Evolutionary conservation across 352 stramenopile genomes (phyloP).

Genomic region (Pythium folliculosum): DNA sequence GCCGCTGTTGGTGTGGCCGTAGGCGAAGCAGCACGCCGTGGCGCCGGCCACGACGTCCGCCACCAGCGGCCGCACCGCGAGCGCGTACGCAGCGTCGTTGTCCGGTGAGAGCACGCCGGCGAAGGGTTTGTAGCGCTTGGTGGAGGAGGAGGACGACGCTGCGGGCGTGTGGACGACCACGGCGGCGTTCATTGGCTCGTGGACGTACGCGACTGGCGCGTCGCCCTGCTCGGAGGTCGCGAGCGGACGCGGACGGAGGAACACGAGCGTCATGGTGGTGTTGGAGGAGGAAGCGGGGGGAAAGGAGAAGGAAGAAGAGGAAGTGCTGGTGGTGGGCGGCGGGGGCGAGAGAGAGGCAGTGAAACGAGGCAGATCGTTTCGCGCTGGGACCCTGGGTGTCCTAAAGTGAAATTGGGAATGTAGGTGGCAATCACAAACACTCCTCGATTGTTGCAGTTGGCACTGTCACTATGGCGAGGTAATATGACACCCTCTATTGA

Average conservation of each 20-base stretch:
- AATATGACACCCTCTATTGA: background rate
- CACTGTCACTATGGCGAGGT: background rate
- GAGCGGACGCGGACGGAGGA: conserved; percentile 38
- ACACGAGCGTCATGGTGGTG: conserved; percentile 41
- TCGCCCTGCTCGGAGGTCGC: conserved; percentile 32
- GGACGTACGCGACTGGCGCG: conserved; percentile 26
- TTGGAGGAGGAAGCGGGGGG: background rate
- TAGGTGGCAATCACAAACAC: conserved; percentile 1
- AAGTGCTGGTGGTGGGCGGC: background rate
- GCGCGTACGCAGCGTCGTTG: conserved; percentile 37
- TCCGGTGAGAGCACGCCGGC: conserved; percentile 39
- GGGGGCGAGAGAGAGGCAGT: background rate
- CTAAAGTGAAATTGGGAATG: background rate
- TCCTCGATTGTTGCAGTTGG: background rate
- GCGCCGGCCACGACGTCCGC: conserved; percentile 27
- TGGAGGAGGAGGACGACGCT: background rate
- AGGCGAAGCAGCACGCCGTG: conserved; percentile 60
- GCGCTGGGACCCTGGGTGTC: background rate
- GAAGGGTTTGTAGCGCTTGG: conserved; percentile 38
- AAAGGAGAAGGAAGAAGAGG: background rate
- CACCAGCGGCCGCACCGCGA: conserved; percentile 37
- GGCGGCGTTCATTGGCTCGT: background rate
- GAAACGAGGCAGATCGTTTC: background rate
- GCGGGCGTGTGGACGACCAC: background rate
- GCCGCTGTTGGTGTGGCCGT: conserved; percentile 58